Base-by-base conservation (phyloP, 139 green algal species). In the Micractinium sp. region DNA sequence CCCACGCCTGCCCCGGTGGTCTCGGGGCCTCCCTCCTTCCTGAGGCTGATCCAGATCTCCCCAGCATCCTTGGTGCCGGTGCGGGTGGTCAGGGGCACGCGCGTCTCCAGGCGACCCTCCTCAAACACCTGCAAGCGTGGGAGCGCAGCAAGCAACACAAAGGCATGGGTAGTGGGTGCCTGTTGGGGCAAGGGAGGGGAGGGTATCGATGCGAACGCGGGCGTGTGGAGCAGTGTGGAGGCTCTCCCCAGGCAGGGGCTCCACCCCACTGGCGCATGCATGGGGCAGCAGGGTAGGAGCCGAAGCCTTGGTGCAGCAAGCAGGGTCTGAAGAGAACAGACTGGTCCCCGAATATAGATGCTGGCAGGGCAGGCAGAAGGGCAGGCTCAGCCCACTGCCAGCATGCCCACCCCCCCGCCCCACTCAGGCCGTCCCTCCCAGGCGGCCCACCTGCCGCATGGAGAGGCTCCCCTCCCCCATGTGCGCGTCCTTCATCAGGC, bases 11-110 rank as follows among this genome's bases (percentile, higher is more conserved):
- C 29, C 14, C 16, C 77, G 47, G 47, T 56, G 7, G 22, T 71
- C 63, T 71, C 63, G n/a, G 27, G 31, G 14, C 88, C 88, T 36
- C 53, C 89, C 76, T 92, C 89, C 66, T 39, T 88, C 60, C 74
- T 41, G 33, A 80, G n/a, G 74, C 74, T 80, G 71, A 92, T 39
- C 89, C 89, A 92, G 1, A 92, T 27, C 89, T 92, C 85, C 13
- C 89, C 89, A 1, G 89, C 89, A 27, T 92, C 85, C 78, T 92
- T 92, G 85, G 85, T 90, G 84, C 89, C 89, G 35, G 77, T 85
- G 39, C 85, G 63, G 79, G 78, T 90, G 84, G 89, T 81, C 56
- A 92, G 85, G 33, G 89, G 89, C 33, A 92, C 85, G 47, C 89
- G 89, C 0, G 76, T 88, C 41, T 92, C 89, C 39, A 90, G 27